phyloP scores from a whole-genome alignment of 495 filamentous ascomycete species.

The Cladorrhinum samala region DNA sequence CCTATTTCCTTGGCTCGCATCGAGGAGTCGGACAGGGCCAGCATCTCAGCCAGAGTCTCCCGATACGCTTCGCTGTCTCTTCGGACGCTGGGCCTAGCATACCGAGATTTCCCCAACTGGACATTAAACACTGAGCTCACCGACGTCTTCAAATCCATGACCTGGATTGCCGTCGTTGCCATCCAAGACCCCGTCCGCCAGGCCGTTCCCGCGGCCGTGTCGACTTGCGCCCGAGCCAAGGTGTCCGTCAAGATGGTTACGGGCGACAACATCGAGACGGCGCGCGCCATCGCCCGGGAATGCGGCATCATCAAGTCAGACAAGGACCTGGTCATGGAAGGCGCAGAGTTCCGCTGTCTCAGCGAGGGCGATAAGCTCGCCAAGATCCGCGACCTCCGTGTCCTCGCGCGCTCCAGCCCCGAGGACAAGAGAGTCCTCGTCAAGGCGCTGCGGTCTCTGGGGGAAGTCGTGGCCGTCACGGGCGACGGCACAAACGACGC shows the following conservation, averaged over 20 bases:
- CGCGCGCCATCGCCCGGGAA: constrained; percentile 67
- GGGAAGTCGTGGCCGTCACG: constrained; percentile 72
- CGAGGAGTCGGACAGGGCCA: constrained; percentile 4
- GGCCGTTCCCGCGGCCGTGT: constrained; percentile 67
- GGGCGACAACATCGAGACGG: constrained; percentile 73
- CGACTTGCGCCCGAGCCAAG: constrained; percentile 60
- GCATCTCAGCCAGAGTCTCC: constrained; percentile 56
- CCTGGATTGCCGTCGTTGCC: constrained; percentile 65
- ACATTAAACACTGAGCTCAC: constrained; percentile 64
- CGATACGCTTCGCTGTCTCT: constrained; percentile 71
- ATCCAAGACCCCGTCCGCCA: constrained; percentile 79
- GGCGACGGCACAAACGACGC: constrained; percentile 85
- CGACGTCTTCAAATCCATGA: constrained; percentile 57
- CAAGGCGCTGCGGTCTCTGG: constrained; percentile 57
- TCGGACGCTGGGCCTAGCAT: constrained; percentile 73
- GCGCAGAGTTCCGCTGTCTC: constrained; percentile 66
- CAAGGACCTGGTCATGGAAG: constrained; percentile 55
- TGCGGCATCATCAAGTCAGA: constrained; percentile 54
- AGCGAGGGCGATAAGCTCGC: constrained; percentile 58
- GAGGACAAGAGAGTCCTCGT: constrained; percentile 76
- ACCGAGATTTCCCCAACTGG: constrained; percentile 81
- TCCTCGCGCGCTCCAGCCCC: constrained; percentile 72
- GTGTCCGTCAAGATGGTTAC: constrained; percentile 82
- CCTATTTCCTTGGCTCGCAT: constrained; percentile 37
- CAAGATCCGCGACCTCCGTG: constrained; percentile 60